These are phyloP conservation scores for Protomyces inouyei DNA, from an alignment of 1,139 yeast genomes.

Conservation along the genomic window DNA sequence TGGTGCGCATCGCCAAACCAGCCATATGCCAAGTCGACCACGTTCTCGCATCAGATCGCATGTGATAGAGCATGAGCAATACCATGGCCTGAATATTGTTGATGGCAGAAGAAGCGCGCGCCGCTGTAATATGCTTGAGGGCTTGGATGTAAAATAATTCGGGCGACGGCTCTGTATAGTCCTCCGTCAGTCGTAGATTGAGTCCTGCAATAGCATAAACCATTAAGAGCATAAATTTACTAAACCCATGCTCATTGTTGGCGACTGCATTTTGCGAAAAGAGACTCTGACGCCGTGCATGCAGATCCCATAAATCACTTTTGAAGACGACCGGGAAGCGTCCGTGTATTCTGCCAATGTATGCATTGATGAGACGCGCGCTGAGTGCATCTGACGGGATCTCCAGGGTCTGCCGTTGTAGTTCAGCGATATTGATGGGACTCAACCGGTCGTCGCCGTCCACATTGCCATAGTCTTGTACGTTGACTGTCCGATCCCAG, in stretches of 20 bases:
- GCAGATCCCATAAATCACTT: neutral
- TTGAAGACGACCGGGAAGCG: neutral
- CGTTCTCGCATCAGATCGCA: neutral
- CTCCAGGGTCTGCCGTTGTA: neutral
- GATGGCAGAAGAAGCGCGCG: neutral
- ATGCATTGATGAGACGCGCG: neutral
- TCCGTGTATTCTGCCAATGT: neutral
- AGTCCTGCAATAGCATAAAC: neutral
- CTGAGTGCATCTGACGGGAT: neutral
- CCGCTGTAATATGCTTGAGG: neutral
- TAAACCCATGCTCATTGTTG: neutral
- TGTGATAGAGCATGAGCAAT: neutral
- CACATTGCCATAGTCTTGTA: neutral
- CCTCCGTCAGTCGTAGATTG: neutral
- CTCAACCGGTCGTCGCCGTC: neutral
- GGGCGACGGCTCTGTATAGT: neutral
- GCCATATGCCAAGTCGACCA: neutral
- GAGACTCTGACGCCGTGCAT: neutral
- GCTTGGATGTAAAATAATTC: neutral
- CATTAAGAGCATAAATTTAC: neutral
- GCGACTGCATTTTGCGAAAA: neutral
- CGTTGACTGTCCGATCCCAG: neutral
- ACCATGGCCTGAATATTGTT: neutral
- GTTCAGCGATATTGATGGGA: neutral
- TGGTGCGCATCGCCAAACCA: neutral